phyloP scores from a whole-genome alignment of 768 basidiomycete species.

The Suillus ampliporus region DNA sequence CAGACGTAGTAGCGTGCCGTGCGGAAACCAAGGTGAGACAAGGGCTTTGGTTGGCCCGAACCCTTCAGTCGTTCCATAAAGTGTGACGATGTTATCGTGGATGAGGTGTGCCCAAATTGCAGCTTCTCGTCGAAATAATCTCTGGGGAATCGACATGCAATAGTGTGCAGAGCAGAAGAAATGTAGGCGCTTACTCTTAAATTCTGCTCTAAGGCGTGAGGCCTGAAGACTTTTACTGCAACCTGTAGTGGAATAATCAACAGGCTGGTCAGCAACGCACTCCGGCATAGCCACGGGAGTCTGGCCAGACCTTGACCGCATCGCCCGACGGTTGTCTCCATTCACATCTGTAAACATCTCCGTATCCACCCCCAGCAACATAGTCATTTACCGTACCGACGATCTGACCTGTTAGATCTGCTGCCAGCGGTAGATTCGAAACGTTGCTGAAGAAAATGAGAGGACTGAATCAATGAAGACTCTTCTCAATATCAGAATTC shows the following conservation, averaged over 20 bases:
- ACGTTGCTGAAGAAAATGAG: not conserved
- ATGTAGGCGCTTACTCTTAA: not conserved
- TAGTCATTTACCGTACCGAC: not conserved
- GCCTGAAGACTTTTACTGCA: not conserved
- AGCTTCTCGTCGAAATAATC: constrained; percentile 23
- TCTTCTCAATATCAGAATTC: not conserved
- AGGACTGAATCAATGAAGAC: not conserved
- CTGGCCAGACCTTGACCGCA: constrained; percentile 1
- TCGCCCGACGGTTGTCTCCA: not conserved
- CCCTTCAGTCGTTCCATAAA: constrained; percentile 20
- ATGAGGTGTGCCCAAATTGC: constrained; percentile 24
- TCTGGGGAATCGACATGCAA: constrained; percentile 5
- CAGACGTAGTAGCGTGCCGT: not conserved
- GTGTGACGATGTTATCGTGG: constrained; percentile 25
- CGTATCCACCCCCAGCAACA: not conserved
- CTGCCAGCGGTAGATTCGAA: not conserved
- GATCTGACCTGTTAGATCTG: constrained; percentile 6
- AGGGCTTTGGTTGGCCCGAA: constrained; percentile 2
- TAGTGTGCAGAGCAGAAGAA: not conserved
- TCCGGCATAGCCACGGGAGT: too few relatives aligned
- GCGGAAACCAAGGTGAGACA: constrained; percentile 8
- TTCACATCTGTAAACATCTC: constrained; percentile 4
- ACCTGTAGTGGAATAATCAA: not conserved
- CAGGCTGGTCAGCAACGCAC: not conserved
- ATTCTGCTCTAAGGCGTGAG: not conserved